phyloP scores from a whole-genome alignment of 2,329 filamentous ascomycete species.

The Bipolaris gigantea region DNA sequence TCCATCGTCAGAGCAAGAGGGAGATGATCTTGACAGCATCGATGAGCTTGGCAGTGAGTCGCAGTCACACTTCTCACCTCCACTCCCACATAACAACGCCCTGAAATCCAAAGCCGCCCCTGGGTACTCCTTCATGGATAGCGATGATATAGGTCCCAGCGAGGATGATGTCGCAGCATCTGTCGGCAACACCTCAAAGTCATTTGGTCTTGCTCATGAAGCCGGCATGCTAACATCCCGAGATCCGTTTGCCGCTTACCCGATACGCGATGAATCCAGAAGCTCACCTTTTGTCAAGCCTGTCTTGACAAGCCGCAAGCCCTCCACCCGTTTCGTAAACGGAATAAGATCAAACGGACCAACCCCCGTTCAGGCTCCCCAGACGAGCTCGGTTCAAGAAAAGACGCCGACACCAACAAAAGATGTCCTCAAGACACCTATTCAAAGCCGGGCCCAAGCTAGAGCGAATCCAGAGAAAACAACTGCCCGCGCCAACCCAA shows the following conservation, averaged over 20 bases:
- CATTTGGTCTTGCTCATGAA: slow-evolving; percentile 39
- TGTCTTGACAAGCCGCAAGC: not conserved
- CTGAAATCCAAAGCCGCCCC: slow-evolving; percentile 10
- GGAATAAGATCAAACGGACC: slow-evolving; percentile 1
- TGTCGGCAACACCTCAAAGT: slow-evolving; percentile 36
- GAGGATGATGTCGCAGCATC: slow-evolving; percentile 28
- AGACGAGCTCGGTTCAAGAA: not conserved
- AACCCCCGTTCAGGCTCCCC: slow-evolving; percentile 3
- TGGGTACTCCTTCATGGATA: slow-evolving; percentile 23
- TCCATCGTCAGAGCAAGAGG: slow-evolving; percentile 24
- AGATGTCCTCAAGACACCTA: not conserved
- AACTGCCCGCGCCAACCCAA: not conserved
- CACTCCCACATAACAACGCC: not conserved
- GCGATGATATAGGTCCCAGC: slow-evolving; percentile 23
- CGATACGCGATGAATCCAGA: slow-evolving; percentile 3
- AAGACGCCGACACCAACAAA: slow-evolving; percentile 4
- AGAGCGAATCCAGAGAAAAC: not conserved
- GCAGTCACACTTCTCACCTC: slow-evolving; percentile 11
- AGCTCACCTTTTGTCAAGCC: slow-evolving; percentile 6
- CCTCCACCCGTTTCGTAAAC: slow-evolving; percentile 4
- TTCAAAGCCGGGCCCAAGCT: not conserved
- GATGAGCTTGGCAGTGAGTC: slow-evolving; percentile 18
- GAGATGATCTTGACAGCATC: slow-evolving; percentile 15
- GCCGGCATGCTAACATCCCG: slow-evolving; percentile 33
- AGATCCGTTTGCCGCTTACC: slow-evolving; percentile 3